Percentiles rank a stretch among this genome's conserved stretches.
phyloP scores from a whole-genome alignment of 257 asterid species.

The Solanum phureja region DNA sequence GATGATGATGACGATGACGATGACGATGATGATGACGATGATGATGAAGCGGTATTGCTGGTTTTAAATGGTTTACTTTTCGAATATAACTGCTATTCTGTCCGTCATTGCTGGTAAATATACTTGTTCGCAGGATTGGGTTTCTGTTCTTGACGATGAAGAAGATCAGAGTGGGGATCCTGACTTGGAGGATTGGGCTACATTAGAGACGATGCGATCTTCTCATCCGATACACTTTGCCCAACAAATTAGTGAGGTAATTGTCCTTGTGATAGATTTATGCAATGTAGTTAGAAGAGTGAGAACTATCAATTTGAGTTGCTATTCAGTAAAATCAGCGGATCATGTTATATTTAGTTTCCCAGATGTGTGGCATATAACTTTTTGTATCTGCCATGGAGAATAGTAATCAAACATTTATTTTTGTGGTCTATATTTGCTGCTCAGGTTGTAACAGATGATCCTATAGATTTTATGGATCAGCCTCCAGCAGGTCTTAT shows the following conservation, averaged over 20 bases:
- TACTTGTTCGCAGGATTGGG: constrained; percentile 72
- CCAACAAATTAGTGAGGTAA: constrained; percentile 69
- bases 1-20: constrained; percentile 42
- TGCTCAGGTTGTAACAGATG: constrained; percentile 63
- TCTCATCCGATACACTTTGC: constrained; percentile 95
- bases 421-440: constrained; percentile 3
- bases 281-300: background rate
- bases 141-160: constrained; percentile 60
- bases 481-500: constrained; percentile 91
- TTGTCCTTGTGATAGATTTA: background rate
- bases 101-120: constrained; percentile 8
- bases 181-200: constrained; percentile 93
- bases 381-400: background rate
- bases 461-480: constrained; percentile 88
- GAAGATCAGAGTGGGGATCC: constrained; percentile 64
- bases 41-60: constrained; percentile 18
- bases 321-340: background rate
- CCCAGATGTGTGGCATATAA: background rate
- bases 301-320: background rate
- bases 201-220: constrained; percentile 86
- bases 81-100: background rate
- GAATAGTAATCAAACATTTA: background rate
- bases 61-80: constrained; percentile 33
- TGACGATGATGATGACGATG: constrained; percentile 43
- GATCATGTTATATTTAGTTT: background rate